Base-by-base conservation (phyloP, 1,139 yeast species). In the Blastobotrys niveus region DNA sequence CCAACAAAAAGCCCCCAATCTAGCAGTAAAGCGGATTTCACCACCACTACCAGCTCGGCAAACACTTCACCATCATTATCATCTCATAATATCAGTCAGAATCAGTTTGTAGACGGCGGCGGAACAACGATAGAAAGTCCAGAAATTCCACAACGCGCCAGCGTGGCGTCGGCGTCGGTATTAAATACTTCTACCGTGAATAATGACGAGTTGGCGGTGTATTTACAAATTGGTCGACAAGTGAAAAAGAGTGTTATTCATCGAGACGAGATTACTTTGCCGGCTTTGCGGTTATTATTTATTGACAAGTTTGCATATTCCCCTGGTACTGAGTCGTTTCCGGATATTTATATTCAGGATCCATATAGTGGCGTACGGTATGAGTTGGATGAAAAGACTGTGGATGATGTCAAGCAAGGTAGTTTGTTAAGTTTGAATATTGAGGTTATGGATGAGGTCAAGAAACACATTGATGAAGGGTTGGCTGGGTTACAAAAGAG, bases 241-340 rank as follows among this genome's bases (percentile, higher is more conserved):
- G 82, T 84, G 1, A 86, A 84, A 58, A 85, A 82, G 57, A 78
- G 76, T 1, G 55, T 62, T 1, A 58, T 79, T 0, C 67, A 74
- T 2, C 62, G 70, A 5, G 80, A 82, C 0, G 71, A 61, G 8
- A 43, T 77, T 2, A 70, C 81, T 0, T 72, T 81, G 53, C 82
- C 86, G 4, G 70, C 86, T 0, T 60, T 89, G 35, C 72, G 94
- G 41, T 70, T 87, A 1, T 65, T 84, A 26, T 91, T 89, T 60
- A 86, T 88, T 19, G 95, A 89, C 57, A 85, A 80, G 57, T 89
- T 88, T 66, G 87, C 93, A 1, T 86, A 82, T 58, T 75, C 91
- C 0, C 93, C 94, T 0, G 63, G 61, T 1, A 82, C 86, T 0
- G 67, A 77, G 2, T 71, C 78, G 2, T 87, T 87, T 54, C 96